Percentiles rank a stretch among this genome's conserved stretches.
Conservation (phyloP, 2,329 filamentous ascomycete species). For the Clarireedia hainanense region DNA sequence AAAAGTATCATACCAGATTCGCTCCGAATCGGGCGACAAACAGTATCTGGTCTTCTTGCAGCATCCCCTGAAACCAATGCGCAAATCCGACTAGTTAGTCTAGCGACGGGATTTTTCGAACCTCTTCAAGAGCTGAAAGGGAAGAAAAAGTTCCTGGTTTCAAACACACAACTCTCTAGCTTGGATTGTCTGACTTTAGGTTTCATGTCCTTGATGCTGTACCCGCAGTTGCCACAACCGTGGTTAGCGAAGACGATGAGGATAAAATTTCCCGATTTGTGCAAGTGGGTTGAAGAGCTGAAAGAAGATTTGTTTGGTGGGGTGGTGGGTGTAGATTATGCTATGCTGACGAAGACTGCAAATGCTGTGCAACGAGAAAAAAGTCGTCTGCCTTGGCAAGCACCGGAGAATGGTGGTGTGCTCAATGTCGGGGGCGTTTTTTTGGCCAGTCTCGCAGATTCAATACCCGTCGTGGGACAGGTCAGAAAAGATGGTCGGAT, state of each 20-base stretch:
- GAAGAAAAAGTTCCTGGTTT: constrained; percentile 48
- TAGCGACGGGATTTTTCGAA: constrained; percentile 63
- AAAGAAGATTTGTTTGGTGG: constrained; percentile 32
- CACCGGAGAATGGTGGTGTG: constrained; percentile 22
- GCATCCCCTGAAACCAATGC: constrained; percentile 64
- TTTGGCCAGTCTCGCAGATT: constrained; percentile 23
- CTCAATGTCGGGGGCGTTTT: constrained; percentile 24
- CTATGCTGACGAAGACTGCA: constrained; percentile 16
- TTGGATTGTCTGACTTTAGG: constrained; percentile 76
- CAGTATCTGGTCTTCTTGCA: constrained; percentile 45
- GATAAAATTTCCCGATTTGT: constrained; percentile 38
- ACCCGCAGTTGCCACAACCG: constrained; percentile 50
- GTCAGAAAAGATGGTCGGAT: constrained; percentile 23
- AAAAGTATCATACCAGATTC: constrained; percentile 30
- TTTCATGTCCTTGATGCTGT: constrained; percentile 68
- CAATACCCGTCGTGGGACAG: constrained; percentile 24
- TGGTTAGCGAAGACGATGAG: constrained; percentile 54
- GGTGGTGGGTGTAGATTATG: constrained; percentile 22
- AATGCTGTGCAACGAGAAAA: constrained; percentile 12
- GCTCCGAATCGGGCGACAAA: constrained; percentile 32
- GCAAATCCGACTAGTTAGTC: constrained; percentile 66
- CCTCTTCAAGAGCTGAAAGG: constrained; percentile 59
- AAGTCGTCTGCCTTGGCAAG: constrained; percentile 26
- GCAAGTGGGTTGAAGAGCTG: constrained; percentile 37
- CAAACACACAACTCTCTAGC: constrained; percentile 43